Evolutionary conservation across 1,139 yeast genomes (phyloP), one percentile per base, ranked within the genome.

Genomic region (Blastobotrys malaysiensis): DNA sequence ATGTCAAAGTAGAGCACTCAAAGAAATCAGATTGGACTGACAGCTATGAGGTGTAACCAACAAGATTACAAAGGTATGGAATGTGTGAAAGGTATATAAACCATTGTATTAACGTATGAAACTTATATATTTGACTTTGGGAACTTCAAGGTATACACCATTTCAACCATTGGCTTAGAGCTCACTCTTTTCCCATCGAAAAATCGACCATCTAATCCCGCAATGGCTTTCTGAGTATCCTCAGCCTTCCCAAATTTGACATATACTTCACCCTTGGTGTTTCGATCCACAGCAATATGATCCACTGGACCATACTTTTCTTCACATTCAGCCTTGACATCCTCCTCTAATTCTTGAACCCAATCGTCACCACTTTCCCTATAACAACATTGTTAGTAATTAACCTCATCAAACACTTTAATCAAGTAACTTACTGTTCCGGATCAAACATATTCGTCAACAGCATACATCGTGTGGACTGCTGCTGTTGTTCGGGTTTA

Each of bases 401-500:
- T n/a, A n/a, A n/a, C n/a, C n/a, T n/a, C 50, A 45, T 48, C 26
- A 22, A 4, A 14, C 27, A 39, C 18, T 47, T 18, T 45, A 46
- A 13, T 43, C 9, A 18, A 18, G 1, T 46, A 26, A 65, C 70
- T 54, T 62, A 67, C 70, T 68, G 71, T 13, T 59, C 60, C 3
- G 70, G 63, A 51, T 71, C 67, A 61, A 72, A 72, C 75, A 72
- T 71, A 59, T 72, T 70, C 36, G 61, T 60, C 20, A 72, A 59
- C 14, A 68, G 53, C 31, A 72, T 56, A 55, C 74, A 71, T 36
- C 71, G 61, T 3, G 16, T 53, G 58, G 51, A 53, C 52, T 26
- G 36, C 14, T 39, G 43, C 46, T 43, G 39, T 9, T n/a, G 45
- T 16, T 9, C 48, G n/a, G 14, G 49, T 11, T 22, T 39, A 14